phyloP scores from a whole-genome alignment of 2,329 filamentous ascomycete genomes.

The Biscogniauxia mediterranea region DNA sequence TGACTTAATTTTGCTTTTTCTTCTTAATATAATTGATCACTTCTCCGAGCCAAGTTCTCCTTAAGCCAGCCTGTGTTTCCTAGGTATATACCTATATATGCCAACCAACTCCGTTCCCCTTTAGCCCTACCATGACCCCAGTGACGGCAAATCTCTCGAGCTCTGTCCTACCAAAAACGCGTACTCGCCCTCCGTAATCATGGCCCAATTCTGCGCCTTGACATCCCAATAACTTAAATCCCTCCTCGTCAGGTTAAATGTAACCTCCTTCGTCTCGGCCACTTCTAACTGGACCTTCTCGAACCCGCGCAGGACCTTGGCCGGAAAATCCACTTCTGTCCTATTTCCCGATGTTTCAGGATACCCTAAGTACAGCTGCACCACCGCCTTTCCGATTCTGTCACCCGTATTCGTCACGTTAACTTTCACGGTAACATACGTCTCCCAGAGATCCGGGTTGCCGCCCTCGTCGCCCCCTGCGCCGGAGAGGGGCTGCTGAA shows the following conservation, averaged over 20 bases:
- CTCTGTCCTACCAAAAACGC: slow-evolving; percentile 39
- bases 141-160: slow-evolving; percentile 28
- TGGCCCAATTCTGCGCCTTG: slow-evolving; percentile 65
- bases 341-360: slow-evolving; percentile 25
- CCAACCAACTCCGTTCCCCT: background rate
- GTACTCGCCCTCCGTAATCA: slow-evolving; percentile 47
- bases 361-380: slow-evolving; percentile 48
- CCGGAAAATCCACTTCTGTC: slow-evolving; percentile 57
- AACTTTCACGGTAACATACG: slow-evolving; percentile 48
- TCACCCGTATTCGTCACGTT: slow-evolving; percentile 55
- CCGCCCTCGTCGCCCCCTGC: slow-evolving; percentile 70
- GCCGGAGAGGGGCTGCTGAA: slow-evolving; percentile 49
- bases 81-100: background rate
- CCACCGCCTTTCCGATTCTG: slow-evolving; percentile 41
- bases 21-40: too few species aligned
- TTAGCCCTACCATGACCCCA: slow-evolving; percentile 20
- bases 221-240: slow-evolving; percentile 75
- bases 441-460: slow-evolving; percentile 63
- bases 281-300: slow-evolving; percentile 62
- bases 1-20: background rate
- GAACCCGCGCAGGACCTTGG: slow-evolving; percentile 69
- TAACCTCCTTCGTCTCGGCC: slow-evolving; percentile 52
- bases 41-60: background rate
- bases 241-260: slow-evolving; percentile 61
- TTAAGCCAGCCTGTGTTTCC: background rate